A percentile compares a stretch with the other conserved stretches of the same genome.
Conservation (phyloP, 768 basidiomycete species). For the Butyriboletus loyo region DNA sequence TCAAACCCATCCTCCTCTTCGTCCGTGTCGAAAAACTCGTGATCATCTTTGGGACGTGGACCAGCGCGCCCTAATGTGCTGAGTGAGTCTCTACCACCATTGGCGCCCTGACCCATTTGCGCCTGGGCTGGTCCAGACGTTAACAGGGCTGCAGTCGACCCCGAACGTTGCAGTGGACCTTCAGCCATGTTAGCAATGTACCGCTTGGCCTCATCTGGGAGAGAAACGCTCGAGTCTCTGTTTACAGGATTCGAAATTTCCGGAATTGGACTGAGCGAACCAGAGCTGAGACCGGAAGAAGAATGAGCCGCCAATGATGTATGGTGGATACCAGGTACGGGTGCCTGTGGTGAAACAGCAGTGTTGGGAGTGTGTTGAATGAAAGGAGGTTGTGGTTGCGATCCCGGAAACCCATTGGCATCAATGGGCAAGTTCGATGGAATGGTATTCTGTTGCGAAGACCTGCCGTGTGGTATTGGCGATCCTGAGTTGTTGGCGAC, state of each 20-base stretch:
- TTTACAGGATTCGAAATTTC: slow-evolving; percentile 40
- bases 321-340: slow-evolving; percentile 9
- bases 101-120: not conserved
- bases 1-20: slow-evolving; percentile 34
- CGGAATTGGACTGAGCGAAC: slow-evolving; percentile 22
- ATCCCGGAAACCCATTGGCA: not conserved
- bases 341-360: slow-evolving; percentile 10
- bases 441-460: slow-evolving; percentile 8
- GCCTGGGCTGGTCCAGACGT: not conserved
- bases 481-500: slow-evolving; percentile 1
- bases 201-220: slow-evolving; percentile 74
- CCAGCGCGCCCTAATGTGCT: slow-evolving; percentile 10
- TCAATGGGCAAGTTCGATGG: not conserved
- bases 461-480: slow-evolving; percentile 1
- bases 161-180: slow-evolving; percentile 56
- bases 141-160: not conserved
- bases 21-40: slow-evolving; percentile 65
- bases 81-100: slow-evolving; percentile 3
- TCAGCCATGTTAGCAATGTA: slow-evolving; percentile 70
- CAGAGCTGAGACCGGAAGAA: slow-evolving; percentile 18
- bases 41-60: slow-evolving; percentile 29
- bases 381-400: slow-evolving; percentile 8
- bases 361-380: slow-evolving; percentile 22
- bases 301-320: slow-evolving; percentile 15
- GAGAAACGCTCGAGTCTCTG: slow-evolving; percentile 66